Base-by-base conservation (phyloP, 2,329 filamentous ascomycete genomes). In the Bipolaris bicolor region DNA sequence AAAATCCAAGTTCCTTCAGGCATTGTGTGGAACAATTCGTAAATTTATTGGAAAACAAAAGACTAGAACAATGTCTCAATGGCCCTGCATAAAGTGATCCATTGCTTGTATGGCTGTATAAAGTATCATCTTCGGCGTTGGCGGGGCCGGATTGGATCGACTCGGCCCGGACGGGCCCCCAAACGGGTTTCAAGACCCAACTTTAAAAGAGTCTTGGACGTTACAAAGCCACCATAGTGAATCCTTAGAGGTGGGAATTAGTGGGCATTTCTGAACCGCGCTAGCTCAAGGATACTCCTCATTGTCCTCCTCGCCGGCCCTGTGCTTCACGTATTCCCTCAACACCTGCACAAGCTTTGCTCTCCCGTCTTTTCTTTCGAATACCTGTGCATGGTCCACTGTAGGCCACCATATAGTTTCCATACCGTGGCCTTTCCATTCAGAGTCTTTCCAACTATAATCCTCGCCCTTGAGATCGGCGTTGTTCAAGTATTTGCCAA, bases 301-400 rank as follows among this genome's bases (percentile, higher is more conserved):
- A 4, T 46, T 49, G n/a, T 60, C 54, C 34, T 58, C 57, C 34
- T 60, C 58, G 16, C 52, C 57, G 10, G 13, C 7, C 24, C 36
- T 62, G 1, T 20, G 61, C 39, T 58, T 62, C 26, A 61, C 64
- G 48, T 76, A 76, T 43, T 63, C 61, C 24, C 70, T 55, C 31
- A 76, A 16, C 1, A 73, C 65, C 6, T 69, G 52, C 20, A 53
- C 69, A 46, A 76, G 44, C 61, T 60, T 70, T 37, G 45, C 44
- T 37, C 69, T 57, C 5, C 67, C 65, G 1, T 72, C 70, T 15
- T 26, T 58, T 16, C 65, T 58, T 49, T 76, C 73, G 44, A 76
- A 76, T 0, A 74, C 81, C 66, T 89, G 86, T 15, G 86, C 86
- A 71, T 90, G 88, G 69, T 90, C 87, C 45, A 87, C 76, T 3